Percentiles rank a stretch among this genome's conserved stretches.
Conservation (phyloP, 768 basidiomycete genomes). For the Termitomyces sp. region DNA sequence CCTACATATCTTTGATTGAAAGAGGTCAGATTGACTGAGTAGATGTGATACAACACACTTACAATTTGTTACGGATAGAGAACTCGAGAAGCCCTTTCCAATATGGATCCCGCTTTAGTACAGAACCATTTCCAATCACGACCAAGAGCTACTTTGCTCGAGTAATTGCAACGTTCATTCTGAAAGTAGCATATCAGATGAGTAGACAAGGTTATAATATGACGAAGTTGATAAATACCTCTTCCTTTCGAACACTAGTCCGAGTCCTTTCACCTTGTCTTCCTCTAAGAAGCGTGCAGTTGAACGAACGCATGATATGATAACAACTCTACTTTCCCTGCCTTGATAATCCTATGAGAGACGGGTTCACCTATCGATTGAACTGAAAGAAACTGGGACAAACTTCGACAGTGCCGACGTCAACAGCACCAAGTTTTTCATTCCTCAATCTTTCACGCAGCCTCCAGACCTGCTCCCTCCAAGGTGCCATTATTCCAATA, state of each 20-base stretch:
- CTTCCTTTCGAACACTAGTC: conserved; percentile 44
- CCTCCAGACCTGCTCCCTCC: conserved; percentile 53
- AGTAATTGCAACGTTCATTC: conserved; percentile 55
- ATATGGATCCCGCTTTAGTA: conserved; percentile 44
- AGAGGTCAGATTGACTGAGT: background rate
- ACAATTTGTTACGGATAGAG: conserved; percentile 44
- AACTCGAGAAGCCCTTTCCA: conserved; percentile 53
- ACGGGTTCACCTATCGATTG: background rate
- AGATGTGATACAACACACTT: conserved; percentile 12
- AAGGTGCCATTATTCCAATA: conserved; percentile 51
- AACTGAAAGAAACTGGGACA: background rate
- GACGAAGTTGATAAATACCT: conserved; percentile 26
- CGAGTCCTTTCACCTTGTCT: conserved; percentile 42
- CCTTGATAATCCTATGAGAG: conserved; percentile 45
- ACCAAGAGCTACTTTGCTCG: conserved; percentile 53
- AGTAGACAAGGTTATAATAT: background rate
- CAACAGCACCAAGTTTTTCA: conserved; percentile 37
- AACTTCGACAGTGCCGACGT: conserved; percentile 53
- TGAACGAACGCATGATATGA: conserved; percentile 49
- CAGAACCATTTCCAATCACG: conserved; percentile 41
- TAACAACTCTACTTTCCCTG: conserved; percentile 47
- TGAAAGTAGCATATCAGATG: conserved; percentile 12
- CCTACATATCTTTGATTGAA: conserved; percentile 38
- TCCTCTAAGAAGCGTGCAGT: conserved; percentile 45
- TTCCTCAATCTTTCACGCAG: conserved; percentile 42